These are phyloP conservation scores for Pulveroboletus sp. DNA, from an alignment of 768 basidiomycete species.

Conservation along the genomic window DNA sequence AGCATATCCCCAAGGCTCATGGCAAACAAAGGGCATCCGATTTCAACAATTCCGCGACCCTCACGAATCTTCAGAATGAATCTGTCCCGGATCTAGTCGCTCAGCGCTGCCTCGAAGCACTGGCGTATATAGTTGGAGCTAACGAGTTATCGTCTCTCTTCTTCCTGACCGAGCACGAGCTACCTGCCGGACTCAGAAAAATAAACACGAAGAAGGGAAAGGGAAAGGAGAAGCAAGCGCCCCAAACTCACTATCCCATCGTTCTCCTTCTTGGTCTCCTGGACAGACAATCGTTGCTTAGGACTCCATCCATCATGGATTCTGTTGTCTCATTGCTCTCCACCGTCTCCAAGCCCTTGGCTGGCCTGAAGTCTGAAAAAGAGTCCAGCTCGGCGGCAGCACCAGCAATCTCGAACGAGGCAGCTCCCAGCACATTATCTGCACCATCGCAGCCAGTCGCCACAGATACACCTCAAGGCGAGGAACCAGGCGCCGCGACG, in stretches of 20 bases:
- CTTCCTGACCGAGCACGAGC: conserved; percentile 95
- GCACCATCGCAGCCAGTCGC: conserved; percentile 1
- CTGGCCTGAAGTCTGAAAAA: conserved; percentile 53
- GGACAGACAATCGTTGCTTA: conserved; percentile 80
- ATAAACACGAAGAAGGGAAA: conserved; percentile 81
- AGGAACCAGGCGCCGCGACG: conserved; percentile 15
- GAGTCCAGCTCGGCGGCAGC: conserved; percentile 26
- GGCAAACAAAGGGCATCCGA: conserved; percentile 71
- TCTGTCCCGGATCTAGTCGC: conserved; percentile 89
- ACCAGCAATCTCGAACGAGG: conserved; percentile 15
- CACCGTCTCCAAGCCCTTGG: conserved; percentile 81
- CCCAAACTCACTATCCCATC: conserved; percentile 86
- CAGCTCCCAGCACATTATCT: conserved; percentile 4
- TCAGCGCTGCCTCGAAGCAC: conserved; percentile 88
- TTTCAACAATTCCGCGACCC: conserved; percentile 44
- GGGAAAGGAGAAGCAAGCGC: conserved; percentile 83
- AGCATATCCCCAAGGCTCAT: conserved; percentile 41
- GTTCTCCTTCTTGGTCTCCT: conserved; percentile 84
- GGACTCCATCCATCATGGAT: conserved; percentile 89
- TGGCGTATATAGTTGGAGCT: conserved; percentile 80
- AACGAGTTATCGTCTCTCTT: conserved; percentile 86
- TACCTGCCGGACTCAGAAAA: conserved; percentile 72
- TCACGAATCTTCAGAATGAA: conserved; percentile 61
- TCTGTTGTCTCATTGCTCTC: conserved; percentile 85
- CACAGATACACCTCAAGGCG: conserved; percentile 8